Conservation (phyloP, 1,284 basidiomycete genomes). For the Pseudozyma tsukubaensis region DNA sequence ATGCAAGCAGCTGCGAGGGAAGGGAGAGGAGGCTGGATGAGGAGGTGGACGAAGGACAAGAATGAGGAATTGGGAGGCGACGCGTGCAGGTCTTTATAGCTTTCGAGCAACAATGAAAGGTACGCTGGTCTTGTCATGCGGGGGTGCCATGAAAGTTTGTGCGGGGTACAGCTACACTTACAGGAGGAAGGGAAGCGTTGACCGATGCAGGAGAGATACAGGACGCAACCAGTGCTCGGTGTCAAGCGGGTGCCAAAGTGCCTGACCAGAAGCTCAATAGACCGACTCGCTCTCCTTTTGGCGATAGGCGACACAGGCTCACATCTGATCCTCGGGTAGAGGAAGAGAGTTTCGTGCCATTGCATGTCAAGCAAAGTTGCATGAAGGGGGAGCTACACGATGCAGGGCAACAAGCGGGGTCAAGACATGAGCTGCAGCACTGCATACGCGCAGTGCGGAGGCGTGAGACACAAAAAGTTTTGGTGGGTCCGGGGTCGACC, state of each 20-base stretch:
- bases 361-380: slow-evolving; percentile 6
- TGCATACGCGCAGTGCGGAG: slow-evolving; percentile 4
- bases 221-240: slow-evolving; percentile 1
- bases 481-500: slow-evolving; percentile 38
- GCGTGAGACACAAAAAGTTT: slow-evolving; percentile 5
- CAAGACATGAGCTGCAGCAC: not conserved
- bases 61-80: not conserved
- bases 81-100: slow-evolving; percentile 22
- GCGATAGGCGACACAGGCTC: not conserved
- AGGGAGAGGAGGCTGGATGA: slow-evolving; percentile 1
- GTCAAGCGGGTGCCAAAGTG: too few relatives aligned
- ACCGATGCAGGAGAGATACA: slow-evolving; percentile 4
- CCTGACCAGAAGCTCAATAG: not conserved
- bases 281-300: not conserved
- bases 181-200: not conserved
- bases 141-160: slow-evolving; percentile 12
- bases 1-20: not conserved
- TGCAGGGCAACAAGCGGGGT: slow-evolving; percentile 1
- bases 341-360: not conserved
- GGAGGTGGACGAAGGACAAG: slow-evolving; percentile 10
- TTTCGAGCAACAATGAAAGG: not conserved
- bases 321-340: not conserved
- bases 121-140: slow-evolving; percentile 1
- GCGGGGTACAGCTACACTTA: not conserved
- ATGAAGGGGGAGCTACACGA: slow-evolving; percentile 1